A percentile compares a stretch with the other conserved stretches of the same genome.
Evolutionary conservation across 108 stramenopile species (phyloP).

Genomic region (Seminavis robusta): DNA sequence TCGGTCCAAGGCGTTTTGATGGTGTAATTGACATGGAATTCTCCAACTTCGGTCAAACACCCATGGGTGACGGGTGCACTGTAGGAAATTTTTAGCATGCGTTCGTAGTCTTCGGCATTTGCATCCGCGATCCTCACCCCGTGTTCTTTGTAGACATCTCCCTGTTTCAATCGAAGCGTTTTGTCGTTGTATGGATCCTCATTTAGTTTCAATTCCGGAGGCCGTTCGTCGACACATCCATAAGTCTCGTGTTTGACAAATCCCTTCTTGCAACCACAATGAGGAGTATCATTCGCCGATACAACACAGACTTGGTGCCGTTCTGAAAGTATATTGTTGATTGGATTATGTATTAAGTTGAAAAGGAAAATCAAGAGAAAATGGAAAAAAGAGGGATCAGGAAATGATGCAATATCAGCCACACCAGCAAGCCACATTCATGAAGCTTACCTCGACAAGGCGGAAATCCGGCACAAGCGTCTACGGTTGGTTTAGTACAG

Average conservation of each 20-base stretch:
- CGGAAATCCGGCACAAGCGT: slow-evolving; percentile 81
- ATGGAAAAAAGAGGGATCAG: slow-evolving; percentile 2
- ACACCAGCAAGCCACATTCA: background rate
- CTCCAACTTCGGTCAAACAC: slow-evolving; percentile 78
- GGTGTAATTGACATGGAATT: slow-evolving; percentile 90
- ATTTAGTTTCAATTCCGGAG: slow-evolving; percentile 60
- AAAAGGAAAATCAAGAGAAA: background rate
- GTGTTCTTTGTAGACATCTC: slow-evolving; percentile 82
- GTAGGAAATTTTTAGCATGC: slow-evolving; percentile 83
- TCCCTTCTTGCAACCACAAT: slow-evolving; percentile 78
- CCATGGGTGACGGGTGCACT: slow-evolving; percentile 75
- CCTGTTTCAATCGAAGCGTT: slow-evolving; percentile 66
- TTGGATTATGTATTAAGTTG: background rate
- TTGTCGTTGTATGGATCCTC: slow-evolving; percentile 44
- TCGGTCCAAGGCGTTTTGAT: slow-evolving; percentile 89
- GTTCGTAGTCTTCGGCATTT: slow-evolving; percentile 84
- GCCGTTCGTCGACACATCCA: slow-evolving; percentile 88
- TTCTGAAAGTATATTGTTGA: slow-evolving; percentile 14
- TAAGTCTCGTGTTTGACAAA: slow-evolving; percentile 55
- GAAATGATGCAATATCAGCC: background rate
- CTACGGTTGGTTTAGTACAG: slow-evolving; percentile 71
- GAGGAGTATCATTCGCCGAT: slow-evolving; percentile 41
- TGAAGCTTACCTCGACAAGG: slow-evolving; percentile 60
- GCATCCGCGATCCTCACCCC: slow-evolving; percentile 85
- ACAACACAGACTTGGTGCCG: slow-evolving; percentile 73